Evolutionary conservation across 768 basidiomycete species (phyloP).

Genomic region (Termitomyces bulborhizus): DNA sequence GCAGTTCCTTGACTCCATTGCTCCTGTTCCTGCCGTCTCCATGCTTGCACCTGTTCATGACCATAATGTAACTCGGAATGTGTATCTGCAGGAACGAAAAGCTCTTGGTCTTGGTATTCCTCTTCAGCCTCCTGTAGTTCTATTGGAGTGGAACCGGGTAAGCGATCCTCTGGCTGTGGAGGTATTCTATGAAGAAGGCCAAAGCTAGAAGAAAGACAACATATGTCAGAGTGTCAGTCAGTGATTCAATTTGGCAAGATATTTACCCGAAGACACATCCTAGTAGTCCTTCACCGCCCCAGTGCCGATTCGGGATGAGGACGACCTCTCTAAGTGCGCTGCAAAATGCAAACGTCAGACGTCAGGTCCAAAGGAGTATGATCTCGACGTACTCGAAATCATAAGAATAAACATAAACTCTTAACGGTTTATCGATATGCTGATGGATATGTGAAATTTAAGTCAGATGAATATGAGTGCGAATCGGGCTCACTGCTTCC

Average conservation of each 20-base stretch:
- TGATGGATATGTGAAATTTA: constrained; percentile 22
- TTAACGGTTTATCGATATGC: constrained; percentile 91
- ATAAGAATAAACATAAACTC: constrained; percentile 94
- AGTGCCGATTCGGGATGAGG: constrained; percentile 91
- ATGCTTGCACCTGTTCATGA: constrained; percentile 21
- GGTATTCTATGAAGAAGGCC: constrained; percentile 94
- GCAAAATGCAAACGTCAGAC: constrained; percentile 9
- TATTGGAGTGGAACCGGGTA: constrained; percentile 50
- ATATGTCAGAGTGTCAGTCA: constrained; percentile 4
- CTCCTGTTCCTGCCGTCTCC: constrained; percentile 25
- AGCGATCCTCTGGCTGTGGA: constrained; percentile 55
- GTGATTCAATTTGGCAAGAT: neutral
- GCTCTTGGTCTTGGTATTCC: constrained; percentile 55
- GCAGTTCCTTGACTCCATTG: constrained; percentile 22
- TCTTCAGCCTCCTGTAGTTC: constrained; percentile 43
- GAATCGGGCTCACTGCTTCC: constrained; percentile 60
- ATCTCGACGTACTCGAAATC: constrained; percentile 80
- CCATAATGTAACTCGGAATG: constrained; percentile 22
- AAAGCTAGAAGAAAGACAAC: constrained; percentile 42
- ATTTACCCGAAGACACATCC: constrained; percentile 93
- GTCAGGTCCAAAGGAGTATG: constrained; percentile 2
- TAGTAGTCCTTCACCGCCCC: constrained; percentile 94
- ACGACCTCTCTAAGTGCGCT: constrained; percentile 93
- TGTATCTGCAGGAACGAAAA: constrained; percentile 71
- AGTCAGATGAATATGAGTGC: neutral